A percentile compares a stretch with the other conserved stretches of the same genome.
These are phyloP conservation scores for Ogataea haglerorum DNA, from an alignment of 805 yeast genomes.

Conservation along the genomic window DNA sequence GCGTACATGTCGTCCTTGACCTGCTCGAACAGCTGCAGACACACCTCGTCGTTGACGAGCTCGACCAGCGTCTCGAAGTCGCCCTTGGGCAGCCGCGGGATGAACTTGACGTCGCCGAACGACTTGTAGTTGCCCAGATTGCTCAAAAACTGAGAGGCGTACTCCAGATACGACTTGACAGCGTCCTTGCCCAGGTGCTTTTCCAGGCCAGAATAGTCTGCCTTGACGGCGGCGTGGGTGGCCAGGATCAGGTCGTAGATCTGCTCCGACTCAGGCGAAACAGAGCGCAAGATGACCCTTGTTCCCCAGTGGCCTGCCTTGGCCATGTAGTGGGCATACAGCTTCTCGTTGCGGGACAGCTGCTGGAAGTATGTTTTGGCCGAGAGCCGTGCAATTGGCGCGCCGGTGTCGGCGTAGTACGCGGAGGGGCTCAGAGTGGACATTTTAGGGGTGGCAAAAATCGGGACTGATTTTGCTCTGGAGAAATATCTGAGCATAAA, in stretches of 20 bases:
- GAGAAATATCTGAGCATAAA: conserved; percentile 6
- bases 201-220: conserved; percentile 42
- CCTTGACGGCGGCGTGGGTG: conserved; percentile 50
- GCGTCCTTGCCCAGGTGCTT: conserved; percentile 35
- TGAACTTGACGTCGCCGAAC: conserved; percentile 84
- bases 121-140: conserved; percentile 81
- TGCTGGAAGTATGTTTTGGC: conserved; percentile 69
- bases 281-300: conserved; percentile 74
- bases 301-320: conserved; percentile 85
- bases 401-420: conserved; percentile 53
- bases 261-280: conserved; percentile 74
- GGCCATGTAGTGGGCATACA: conserved; percentile 80
- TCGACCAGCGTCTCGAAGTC: conserved; percentile 50
- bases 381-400: conserved; percentile 69
- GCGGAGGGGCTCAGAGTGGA: conserved; percentile 20
- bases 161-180: conserved; percentile 56
- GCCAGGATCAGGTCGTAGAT: conserved; percentile 67
- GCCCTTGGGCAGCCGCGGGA: conserved; percentile 55
- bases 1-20: conserved; percentile 50
- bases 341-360: conserved; percentile 55
- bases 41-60: conserved; percentile 35
- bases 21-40: conserved; percentile 37
- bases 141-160: conserved; percentile 69
- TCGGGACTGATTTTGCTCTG: conserved; percentile 2
- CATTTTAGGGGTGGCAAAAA: conserved; percentile 7